Percentiles rank a stretch among this genome's conserved stretches.
Conservation (phyloP, 169 alveolate species). For the Cryptosporidium felis region DNA sequence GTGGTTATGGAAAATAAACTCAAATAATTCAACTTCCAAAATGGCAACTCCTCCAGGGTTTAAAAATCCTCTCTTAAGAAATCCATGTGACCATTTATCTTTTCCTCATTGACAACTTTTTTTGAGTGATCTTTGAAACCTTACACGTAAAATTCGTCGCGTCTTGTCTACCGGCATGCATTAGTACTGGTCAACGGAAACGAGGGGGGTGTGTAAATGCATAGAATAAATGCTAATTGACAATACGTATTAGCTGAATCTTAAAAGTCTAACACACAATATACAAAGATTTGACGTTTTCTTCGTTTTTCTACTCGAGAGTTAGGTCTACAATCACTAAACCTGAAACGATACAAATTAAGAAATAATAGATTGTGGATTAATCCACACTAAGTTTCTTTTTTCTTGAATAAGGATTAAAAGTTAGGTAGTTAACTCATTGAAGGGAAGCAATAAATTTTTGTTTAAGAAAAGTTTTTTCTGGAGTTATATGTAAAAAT, state of each 20-base stretch:
- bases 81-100: no score
- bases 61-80: no score
- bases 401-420: background rate
- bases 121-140: no score
- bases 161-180: background rate
- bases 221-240: background rate
- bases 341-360: no score
- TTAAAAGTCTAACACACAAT: slow-evolving; percentile 6
- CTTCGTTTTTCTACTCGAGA: background rate
- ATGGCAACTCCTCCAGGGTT: no score
- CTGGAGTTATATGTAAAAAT: background rate
- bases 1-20: no score
- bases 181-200: background rate
- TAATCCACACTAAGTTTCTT: slow-evolving; percentile 1
- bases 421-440: background rate
- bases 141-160: no score
- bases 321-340: slow-evolving; percentile 2
- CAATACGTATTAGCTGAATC: background rate
- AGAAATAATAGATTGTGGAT: slow-evolving; percentile 18
- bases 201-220: slow-evolving; percentile 14
- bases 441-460: background rate
- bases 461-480: background rate
- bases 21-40: no score
- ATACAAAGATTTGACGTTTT: slow-evolving; percentile 8
- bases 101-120: no score